These are phyloP conservation scores for Aspergillus hortae DNA, from an alignment of 2,329 filamentous ascomycete species.

Conservation along the genomic window DNA sequence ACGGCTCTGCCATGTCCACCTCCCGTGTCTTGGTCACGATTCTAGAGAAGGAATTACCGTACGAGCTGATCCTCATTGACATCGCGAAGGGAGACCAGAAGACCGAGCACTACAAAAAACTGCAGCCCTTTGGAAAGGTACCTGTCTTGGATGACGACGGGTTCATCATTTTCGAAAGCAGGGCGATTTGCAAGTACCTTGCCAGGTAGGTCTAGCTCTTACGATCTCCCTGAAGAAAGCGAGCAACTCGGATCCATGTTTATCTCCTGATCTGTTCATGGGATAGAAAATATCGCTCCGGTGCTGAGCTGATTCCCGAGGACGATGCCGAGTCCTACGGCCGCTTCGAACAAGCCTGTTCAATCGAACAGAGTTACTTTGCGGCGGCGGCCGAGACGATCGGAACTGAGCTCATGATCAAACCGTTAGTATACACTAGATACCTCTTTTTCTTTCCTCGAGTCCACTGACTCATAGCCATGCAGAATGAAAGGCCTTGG, in stretches of 20 bases:
- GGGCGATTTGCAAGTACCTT: background rate
- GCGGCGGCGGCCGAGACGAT: background rate
- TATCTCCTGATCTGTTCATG: too few species aligned
- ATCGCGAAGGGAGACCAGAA: background rate
- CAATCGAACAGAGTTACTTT: constrained; percentile 1
- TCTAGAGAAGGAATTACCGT: background rate
- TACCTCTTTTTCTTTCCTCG: background rate
- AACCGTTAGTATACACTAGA: background rate
- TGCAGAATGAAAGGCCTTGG: constrained; percentile 1
- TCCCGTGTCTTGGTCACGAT: background rate
- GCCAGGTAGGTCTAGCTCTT: background rate
- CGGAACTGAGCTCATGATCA: background rate
- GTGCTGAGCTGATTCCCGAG: background rate
- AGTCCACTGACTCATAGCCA: background rate
- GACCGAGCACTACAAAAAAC: background rate
- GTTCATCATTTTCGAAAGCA: constrained; percentile 1
- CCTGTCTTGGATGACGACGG: background rate
- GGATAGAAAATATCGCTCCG: background rate
- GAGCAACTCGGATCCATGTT: too few species aligned
- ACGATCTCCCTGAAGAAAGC: too few species aligned
- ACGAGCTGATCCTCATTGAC: background rate
- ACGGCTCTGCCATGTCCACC: constrained; percentile 1
- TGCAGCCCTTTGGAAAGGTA: background rate
- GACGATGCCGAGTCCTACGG: background rate
- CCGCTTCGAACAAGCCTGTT: constrained; percentile 1